Conservation (phyloP, 2,329 filamentous ascomycete genomes). For the Penicillium sp. region DNA sequence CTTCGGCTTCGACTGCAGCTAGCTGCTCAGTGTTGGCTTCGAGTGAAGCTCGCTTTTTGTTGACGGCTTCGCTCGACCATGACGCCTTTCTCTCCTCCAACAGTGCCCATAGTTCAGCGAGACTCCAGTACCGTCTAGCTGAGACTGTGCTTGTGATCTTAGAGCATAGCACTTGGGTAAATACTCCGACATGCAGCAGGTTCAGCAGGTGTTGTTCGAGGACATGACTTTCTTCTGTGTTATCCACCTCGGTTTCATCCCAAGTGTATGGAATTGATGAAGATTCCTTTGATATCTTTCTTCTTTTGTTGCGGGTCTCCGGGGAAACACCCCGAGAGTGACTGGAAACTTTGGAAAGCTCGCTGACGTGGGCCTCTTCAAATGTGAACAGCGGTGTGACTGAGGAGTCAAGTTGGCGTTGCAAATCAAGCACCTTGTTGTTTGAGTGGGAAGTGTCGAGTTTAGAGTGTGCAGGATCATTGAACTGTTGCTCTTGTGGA, state of each 20-base stretch:
- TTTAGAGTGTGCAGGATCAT: background rate
- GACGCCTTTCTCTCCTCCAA: slow-evolving; percentile 17
- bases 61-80: slow-evolving; percentile 7
- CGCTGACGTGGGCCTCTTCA: background rate
- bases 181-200: slow-evolving; percentile 17
- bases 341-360: background rate
- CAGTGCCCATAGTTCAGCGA: slow-evolving; percentile 25
- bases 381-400: background rate
- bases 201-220: slow-evolving; percentile 13
- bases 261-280: slow-evolving; percentile 13
- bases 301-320: background rate
- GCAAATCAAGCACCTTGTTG: background rate
- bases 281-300: background rate
- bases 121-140: slow-evolving; percentile 17
- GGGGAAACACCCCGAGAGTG: too few species aligned
- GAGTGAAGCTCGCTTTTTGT: background rate
- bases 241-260: slow-evolving; percentile 1
- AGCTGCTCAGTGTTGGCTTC: background rate
- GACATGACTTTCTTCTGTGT: background rate
- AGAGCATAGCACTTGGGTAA: background rate
- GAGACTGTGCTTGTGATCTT: background rate
- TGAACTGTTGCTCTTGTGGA: background rate
- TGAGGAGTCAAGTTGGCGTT: background rate
- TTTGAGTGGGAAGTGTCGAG: background rate
- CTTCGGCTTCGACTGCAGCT: background rate